Conservation (phyloP, 495 filamentous ascomycete genomes). For the Aspergillus bertholletiae region DNA sequence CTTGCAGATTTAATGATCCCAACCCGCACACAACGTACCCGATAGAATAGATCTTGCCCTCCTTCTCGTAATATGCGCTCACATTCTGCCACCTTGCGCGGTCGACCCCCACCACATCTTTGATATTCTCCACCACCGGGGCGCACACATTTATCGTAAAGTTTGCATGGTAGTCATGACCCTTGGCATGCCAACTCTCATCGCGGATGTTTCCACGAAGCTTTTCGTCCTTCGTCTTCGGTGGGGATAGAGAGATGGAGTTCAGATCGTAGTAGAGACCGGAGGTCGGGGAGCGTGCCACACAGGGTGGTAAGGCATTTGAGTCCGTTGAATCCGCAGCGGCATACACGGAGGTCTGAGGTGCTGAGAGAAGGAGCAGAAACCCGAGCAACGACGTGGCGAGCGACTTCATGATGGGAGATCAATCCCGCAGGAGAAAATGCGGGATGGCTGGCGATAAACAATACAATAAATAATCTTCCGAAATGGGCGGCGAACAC, state of each 20-base stretch:
- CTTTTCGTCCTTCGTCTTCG: conserved; percentile 52
- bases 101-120: conserved; percentile 67
- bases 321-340: conserved; percentile 25
- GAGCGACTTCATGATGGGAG: conserved; percentile 20
- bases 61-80: conserved; percentile 80
- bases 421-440: neutral
- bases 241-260: conserved; percentile 59
- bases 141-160: conserved; percentile 96
- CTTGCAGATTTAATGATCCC: neutral
- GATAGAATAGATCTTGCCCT: conserved; percentile 75
- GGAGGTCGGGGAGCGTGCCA: conserved; percentile 66
- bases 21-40: conserved; percentile 54
- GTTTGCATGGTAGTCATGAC: conserved; percentile 82
- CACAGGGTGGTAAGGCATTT: conserved; percentile 57
- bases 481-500: neutral
- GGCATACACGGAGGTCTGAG: conserved; percentile 14
- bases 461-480: neutral
- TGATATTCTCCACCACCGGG: conserved; percentile 72
- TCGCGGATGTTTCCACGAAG: conserved; percentile 55
- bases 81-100: conserved; percentile 69
- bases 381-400: conserved; percentile 12
- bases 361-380: conserved; percentile 16
- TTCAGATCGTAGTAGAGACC: conserved; percentile 90
- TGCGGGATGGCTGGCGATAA: conserved; percentile 3
- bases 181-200: conserved; percentile 78